Percentiles rank a stretch among this genome's conserved stretches.
phyloP scores from a whole-genome alignment of 2,329 filamentous ascomycete genomes.

The Graphiopsis chlorocephala region DNA sequence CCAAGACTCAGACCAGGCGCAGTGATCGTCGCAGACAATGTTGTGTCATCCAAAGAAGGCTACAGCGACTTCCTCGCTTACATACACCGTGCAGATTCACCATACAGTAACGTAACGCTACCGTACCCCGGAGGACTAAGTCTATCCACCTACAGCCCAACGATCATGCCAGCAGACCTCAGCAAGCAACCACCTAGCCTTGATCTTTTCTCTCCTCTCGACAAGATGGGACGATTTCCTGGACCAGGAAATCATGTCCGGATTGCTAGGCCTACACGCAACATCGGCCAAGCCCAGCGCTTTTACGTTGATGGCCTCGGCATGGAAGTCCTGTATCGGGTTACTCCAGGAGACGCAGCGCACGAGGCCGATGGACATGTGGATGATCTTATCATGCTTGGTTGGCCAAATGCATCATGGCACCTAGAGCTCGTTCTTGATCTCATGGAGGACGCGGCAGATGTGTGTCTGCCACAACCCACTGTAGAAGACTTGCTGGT shows the following conservation, averaged over 20 bases:
- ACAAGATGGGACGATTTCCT: background rate
- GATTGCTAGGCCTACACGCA: background rate
- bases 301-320: constrained; percentile 4
- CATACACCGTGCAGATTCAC: constrained; percentile 45
- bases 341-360: background rate
- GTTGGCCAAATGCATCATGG: constrained; percentile 3
- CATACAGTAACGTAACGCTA: constrained; percentile 50
- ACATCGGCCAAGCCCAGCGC: background rate
- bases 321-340: background rate
- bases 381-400: background rate
- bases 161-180: background rate
- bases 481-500: constrained; percentile 2
- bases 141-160: constrained; percentile 30
- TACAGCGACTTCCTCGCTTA: constrained; percentile 51
- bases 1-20: constrained; percentile 48
- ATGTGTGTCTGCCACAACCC: background rate
- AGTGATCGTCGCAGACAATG: constrained; percentile 53
- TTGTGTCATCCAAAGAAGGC: constrained; percentile 35
- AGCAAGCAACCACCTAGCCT: background rate
- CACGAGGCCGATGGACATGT: background rate
- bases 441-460: background rate
- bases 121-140: constrained; percentile 51
- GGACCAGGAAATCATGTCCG: background rate
- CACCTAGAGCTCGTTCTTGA: constrained; percentile 1
- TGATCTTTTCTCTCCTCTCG: background rate